These are phyloP conservation scores for Plasmodium knowlesi DNA, from an alignment of 169 alveolate genomes.

Conservation along the genomic window DNA sequence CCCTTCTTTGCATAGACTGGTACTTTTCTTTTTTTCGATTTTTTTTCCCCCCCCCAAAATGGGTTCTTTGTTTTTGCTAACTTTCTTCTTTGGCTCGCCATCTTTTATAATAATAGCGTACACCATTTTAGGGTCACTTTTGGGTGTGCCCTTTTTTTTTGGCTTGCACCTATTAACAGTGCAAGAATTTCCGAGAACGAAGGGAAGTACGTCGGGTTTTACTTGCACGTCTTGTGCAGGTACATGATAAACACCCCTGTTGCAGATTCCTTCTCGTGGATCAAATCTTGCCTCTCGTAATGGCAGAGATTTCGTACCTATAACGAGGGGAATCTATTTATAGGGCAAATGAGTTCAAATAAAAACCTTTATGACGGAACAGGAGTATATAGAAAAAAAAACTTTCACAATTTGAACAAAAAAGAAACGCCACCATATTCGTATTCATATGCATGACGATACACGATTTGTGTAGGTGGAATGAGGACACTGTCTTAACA, in stretches of 20 bases:
- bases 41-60: not conserved
- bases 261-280: not conserved
- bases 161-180: not conserved
- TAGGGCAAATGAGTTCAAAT: not conserved
- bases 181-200: not conserved
- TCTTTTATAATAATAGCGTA: slow-evolving; percentile 44
- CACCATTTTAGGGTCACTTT: slow-evolving; percentile 37
- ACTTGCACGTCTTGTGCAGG: not conserved
- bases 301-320: not conserved
- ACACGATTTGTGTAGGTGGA: not conserved
- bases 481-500: not conserved
- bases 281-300: not conserved
- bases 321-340: not conserved
- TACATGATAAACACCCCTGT: not conserved
- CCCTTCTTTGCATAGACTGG: not conserved
- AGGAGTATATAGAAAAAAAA: not conserved
- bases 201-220: not conserved
- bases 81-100: not conserved
- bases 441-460: not conserved
- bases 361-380: not conserved
- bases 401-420: not conserved
- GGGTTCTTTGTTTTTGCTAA: not conserved
- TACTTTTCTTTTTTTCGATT: slow-evolving; percentile 4
- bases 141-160: not conserved
- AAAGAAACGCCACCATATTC: not conserved